Evolutionary conservation across 495 filamentous ascomycete species (phyloP).

Genomic region (Penicillium chermesinum): DNA sequence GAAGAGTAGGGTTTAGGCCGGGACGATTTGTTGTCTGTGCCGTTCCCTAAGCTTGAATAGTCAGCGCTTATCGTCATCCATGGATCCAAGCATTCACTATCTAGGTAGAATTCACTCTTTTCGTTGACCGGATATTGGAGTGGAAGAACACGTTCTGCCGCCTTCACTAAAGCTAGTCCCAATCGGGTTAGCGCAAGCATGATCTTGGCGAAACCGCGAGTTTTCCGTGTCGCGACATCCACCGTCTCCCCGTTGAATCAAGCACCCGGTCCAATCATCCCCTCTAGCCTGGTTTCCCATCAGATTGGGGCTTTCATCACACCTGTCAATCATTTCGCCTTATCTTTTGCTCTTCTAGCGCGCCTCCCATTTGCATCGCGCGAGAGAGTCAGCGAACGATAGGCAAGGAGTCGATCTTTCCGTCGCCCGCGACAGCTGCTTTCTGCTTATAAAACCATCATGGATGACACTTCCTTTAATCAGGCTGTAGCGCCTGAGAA

Average conservation of each 20-base stretch:
- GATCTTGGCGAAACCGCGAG: constrained; percentile 25
- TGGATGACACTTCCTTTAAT: constrained; percentile 35
- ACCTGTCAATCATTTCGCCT: not conserved
- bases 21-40: too few relatives aligned
- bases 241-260: constrained; percentile 18
- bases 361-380: constrained; percentile 12
- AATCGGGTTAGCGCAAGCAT: constrained; percentile 11
- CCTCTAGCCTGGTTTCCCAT: constrained; percentile 12
- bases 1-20: too few relatives aligned
- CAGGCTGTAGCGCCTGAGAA: constrained; percentile 27
- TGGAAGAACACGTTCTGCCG: not conserved
- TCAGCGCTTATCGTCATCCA: too few relatives aligned
- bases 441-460: constrained; percentile 25
- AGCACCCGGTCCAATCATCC: constrained; percentile 23
- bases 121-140: too few relatives aligned
- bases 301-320: constrained; percentile 8
- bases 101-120: too few relatives aligned
- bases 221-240: constrained; percentile 32
- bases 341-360: not conserved
- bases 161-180: constrained; percentile 1
- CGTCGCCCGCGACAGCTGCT: constrained; percentile 31
- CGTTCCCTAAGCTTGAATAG: too few relatives aligned
- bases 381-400: constrained; percentile 14
- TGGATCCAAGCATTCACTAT: too few relatives aligned
- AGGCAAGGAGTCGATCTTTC: constrained; percentile 32